Conservation (phyloP, 2,329 filamentous ascomycete species). For the Xylaria sp. region DNA sequence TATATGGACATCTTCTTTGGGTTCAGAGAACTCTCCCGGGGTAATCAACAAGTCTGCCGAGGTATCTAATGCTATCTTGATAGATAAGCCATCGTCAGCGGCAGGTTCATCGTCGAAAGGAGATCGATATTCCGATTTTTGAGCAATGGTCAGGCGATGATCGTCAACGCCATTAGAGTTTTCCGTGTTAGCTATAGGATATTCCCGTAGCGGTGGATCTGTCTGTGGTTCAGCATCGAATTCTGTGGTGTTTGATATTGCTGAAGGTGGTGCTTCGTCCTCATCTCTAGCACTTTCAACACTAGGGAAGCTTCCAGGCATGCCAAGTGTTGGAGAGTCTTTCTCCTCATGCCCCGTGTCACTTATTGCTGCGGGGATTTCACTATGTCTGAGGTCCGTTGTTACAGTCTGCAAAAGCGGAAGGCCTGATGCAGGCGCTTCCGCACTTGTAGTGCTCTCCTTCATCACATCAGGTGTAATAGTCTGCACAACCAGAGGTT, state of each 20-base stretch:
- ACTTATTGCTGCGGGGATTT: conserved; percentile 22
- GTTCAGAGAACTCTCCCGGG: conserved; percentile 44
- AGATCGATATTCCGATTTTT: conserved; percentile 59
- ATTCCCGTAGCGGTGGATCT: conserved; percentile 57
- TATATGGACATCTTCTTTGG: conserved; percentile 42
- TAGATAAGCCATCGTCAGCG: conserved; percentile 53
- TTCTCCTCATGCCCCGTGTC: conserved; percentile 36
- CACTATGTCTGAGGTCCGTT: conserved; percentile 36
- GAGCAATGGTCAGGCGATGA: conserved; percentile 42
- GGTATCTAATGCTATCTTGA: conserved; percentile 55
- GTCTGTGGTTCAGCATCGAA: conserved; percentile 79
- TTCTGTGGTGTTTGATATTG: conserved; percentile 71
- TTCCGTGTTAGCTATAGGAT: conserved; percentile 38
- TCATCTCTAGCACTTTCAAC: conserved; percentile 51
- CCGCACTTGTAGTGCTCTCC: conserved; percentile 33
- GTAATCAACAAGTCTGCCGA: conserved; percentile 40
- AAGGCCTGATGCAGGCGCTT: conserved; percentile 36
- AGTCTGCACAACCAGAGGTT: conserved; percentile 23
- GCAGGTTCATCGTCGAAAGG: conserved; percentile 60
- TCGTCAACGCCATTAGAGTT: conserved; percentile 19
- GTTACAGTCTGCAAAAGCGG: conserved; percentile 38
- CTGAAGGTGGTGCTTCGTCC: conserved; percentile 65
- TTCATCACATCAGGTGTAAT: conserved; percentile 21
- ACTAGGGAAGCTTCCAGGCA: conserved; percentile 70
- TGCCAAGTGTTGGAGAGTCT: conserved; percentile 74